A percentile compares a stretch with the other conserved stretches of the same genome.
Evolutionary conservation across 2,329 filamentous ascomycete species (phyloP).

Genomic region (Pseudogymnoascus sp.): DNA sequence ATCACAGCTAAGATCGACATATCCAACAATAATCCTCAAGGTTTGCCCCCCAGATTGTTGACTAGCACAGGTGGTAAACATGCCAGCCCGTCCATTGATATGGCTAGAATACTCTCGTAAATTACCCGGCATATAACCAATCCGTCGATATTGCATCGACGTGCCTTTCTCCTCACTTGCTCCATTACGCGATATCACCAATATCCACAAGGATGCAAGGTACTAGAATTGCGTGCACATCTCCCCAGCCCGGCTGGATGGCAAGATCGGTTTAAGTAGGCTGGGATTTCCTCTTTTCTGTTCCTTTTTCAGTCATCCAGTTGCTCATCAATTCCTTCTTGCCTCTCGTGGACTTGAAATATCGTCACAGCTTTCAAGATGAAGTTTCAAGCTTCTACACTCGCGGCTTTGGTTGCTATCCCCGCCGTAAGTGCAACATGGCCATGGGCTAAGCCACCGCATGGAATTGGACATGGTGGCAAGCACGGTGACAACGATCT

Average conservation of each 20-base stretch:
- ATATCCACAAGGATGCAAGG: conserved; percentile 5
- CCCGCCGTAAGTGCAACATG: conserved; percentile 12
- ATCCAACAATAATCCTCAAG: not conserved
- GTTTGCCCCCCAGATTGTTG: not conserved
- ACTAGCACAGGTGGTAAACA: not conserved
- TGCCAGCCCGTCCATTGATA: not conserved
- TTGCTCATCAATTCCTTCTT: not conserved
- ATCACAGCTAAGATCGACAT: not conserved
- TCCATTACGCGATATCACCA: conserved; percentile 2
- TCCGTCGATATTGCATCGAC: not conserved
- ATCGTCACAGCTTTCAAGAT: conserved; percentile 12
- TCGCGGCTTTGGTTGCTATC: conserved; percentile 13
- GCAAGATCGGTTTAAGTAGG: not conserved
- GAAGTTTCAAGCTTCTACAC: conserved; percentile 15
- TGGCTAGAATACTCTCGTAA: not conserved
- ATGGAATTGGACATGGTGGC: not conserved
- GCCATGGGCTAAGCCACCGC: not conserved
- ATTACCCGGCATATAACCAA: conserved; percentile 6
- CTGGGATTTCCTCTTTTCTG: not conserved
- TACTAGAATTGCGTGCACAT: not conserved
- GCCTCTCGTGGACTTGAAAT: not conserved
- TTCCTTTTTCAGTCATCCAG: not conserved
- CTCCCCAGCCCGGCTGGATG: not conserved
- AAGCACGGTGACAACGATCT: not conserved
- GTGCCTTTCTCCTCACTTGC: conserved; percentile 1